These are phyloP conservation scores for Acanthamoeba comandoni DNA, from an alignment of 208 protist species.

Conservation along the genomic window DNA sequence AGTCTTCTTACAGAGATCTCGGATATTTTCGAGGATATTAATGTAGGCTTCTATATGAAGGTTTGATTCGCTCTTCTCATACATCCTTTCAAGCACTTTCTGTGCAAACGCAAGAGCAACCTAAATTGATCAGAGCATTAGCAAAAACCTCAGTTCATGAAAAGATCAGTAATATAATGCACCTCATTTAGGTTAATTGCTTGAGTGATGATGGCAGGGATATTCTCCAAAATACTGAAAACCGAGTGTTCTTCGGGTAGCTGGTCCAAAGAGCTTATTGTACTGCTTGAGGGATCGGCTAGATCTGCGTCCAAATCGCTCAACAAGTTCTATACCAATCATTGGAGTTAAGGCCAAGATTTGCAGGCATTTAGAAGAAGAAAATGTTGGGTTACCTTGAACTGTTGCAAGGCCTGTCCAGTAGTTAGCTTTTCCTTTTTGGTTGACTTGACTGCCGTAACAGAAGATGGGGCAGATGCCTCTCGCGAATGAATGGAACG, in stretches of 20 bases:
- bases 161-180: background rate
- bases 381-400: constrained; percentile 79
- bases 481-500: constrained; percentile 58
- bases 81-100: constrained; percentile 84
- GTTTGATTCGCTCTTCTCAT: constrained; percentile 81
- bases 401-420: constrained; percentile 88
- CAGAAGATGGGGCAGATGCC: background rate
- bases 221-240: constrained; percentile 81
- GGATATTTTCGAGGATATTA: constrained; percentile 73
- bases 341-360: background rate
- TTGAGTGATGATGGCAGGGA: constrained; percentile 89
- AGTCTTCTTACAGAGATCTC: constrained; percentile 73
- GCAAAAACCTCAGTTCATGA: background rate
- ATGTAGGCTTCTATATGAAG: constrained; percentile 84
- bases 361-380: no score
- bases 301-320: no score
- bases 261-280: constrained; percentile 19
- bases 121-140: background rate
- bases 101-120: constrained; percentile 88
- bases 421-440: constrained; percentile 79
- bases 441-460: constrained; percentile 10
- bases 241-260: constrained; percentile 65
- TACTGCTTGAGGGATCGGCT: background rate
- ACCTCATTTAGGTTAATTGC: constrained; percentile 83
- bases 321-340: no score